These are phyloP conservation scores for Larix kaempferi DNA, from an alignment of 75 land plant species.

Conservation along the genomic window DNA sequence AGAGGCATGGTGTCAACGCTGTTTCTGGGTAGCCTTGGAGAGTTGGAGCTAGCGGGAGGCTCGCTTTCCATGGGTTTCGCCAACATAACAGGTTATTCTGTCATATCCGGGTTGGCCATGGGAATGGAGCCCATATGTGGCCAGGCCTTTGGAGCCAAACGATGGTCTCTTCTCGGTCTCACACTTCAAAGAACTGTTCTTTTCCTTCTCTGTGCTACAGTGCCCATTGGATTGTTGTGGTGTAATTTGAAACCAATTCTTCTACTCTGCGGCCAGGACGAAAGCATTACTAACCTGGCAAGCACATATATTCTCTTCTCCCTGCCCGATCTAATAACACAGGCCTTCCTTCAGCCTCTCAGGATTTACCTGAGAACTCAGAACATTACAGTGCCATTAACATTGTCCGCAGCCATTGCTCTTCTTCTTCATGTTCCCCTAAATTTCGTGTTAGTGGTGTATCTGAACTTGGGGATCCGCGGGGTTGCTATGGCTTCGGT, in stretches of 20 bases:
- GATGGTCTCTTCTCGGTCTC: slow-evolving; percentile 25
- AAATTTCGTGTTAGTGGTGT: slow-evolving; percentile 27
- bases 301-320: slow-evolving; percentile 19
- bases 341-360: slow-evolving; percentile 39
- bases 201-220: slow-evolving; percentile 33
- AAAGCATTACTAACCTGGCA: slow-evolving; percentile 16
- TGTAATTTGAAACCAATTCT: slow-evolving; percentile 34
- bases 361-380: slow-evolving; percentile 39
- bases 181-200: slow-evolving; percentile 37
- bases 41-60: slow-evolving; percentile 43
- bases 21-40: slow-evolving; percentile 44
- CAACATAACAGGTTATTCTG: slow-evolving; percentile 47
- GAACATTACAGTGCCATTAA: slow-evolving; percentile 49
- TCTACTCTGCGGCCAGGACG: slow-evolving; percentile 34
- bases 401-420: slow-evolving; percentile 34
- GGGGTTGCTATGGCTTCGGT: slow-evolving; percentile 34
- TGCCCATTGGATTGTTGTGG: slow-evolving; percentile 46
- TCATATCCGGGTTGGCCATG: slow-evolving; percentile 45
- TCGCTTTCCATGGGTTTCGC: slow-evolving; percentile 45
- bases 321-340: slow-evolving; percentile 36
- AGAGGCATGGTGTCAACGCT: slow-evolving; percentile 43
- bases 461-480: slow-evolving; percentile 17
- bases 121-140: slow-evolving; percentile 58
- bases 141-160: slow-evolving; percentile 40
- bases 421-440: slow-evolving; percentile 44